phyloP scores from a whole-genome alignment of 2,329 filamentous ascomycete species.

The Coleophoma eucalyptorum region DNA sequence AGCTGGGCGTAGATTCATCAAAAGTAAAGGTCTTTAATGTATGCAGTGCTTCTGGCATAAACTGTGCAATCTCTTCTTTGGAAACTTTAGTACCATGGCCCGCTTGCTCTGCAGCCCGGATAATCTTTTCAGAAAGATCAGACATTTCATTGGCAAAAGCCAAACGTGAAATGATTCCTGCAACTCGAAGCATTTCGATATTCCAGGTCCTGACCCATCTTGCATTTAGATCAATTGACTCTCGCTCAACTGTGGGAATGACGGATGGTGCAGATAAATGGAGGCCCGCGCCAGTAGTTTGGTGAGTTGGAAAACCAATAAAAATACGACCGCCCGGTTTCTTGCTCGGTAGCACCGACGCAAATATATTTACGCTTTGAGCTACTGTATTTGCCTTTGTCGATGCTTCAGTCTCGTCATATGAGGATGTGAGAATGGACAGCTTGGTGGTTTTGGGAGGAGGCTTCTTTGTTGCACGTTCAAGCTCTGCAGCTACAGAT shows the following conservation, averaged over 20 bases:
- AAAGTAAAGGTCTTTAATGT: constrained; percentile 86
- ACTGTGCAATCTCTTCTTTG: constrained; percentile 59
- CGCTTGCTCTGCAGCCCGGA: constrained; percentile 35
- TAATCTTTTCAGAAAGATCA: constrained; percentile 62
- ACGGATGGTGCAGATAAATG: constrained; percentile 95
- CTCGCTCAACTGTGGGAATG: constrained; percentile 94
- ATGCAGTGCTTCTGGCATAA: constrained; percentile 77
- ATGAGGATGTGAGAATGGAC: constrained; percentile 86
- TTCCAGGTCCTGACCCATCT: constrained; percentile 96
- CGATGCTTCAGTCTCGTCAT: constrained; percentile 70
- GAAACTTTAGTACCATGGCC: constrained; percentile 48
- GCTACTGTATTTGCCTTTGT: constrained; percentile 40
- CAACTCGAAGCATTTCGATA: constrained; percentile 83
- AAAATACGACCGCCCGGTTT: constrained; percentile 82
- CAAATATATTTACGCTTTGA: constrained; percentile 74
- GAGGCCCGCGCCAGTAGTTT: constrained; percentile 90
- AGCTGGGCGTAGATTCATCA: constrained; percentile 83
- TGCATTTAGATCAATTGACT: constrained; percentile 95
- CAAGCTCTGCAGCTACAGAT: constrained; percentile 78
- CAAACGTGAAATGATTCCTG: constrained; percentile 84
- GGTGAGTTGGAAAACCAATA: constrained; percentile 95
- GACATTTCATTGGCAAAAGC: constrained; percentile 87
- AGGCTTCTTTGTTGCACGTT: constrained; percentile 94
- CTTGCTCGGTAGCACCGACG: constrained; percentile 83
- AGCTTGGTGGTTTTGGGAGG: constrained; percentile 85